phyloP scores from a whole-genome alignment of 2,329 filamentous ascomycete species.

The Apiospora marii region DNA sequence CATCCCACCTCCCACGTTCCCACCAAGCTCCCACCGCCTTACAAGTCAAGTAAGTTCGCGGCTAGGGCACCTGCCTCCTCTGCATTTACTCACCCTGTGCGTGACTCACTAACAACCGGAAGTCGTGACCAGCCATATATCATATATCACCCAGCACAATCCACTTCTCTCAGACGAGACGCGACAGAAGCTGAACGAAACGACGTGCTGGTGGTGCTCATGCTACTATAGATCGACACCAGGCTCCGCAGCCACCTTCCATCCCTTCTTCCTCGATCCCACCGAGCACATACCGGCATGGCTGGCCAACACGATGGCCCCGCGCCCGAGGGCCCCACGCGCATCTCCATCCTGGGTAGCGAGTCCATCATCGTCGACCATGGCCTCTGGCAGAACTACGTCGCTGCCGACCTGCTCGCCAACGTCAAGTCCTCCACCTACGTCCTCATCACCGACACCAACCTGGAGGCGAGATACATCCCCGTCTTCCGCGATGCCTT shows the following conservation, averaged over 20 bases:
- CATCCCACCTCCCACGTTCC: constrained; percentile 4
- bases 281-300: constrained; percentile 16
- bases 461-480: constrained; percentile 82
- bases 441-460: constrained; percentile 95
- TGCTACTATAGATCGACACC: constrained; percentile 15
- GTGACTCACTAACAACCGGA: constrained; percentile 2
- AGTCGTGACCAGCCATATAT: background rate
- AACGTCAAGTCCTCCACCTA: constrained; percentile 88
- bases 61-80: background rate
- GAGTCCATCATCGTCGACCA: constrained; percentile 93
- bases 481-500: constrained; percentile 77
- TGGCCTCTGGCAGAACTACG: constrained; percentile 84
- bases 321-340: constrained; percentile 51
- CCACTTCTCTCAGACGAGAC: background rate
- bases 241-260: constrained; percentile 10
- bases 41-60: background rate
- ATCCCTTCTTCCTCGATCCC: constrained; percentile 15
- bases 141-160: background rate
- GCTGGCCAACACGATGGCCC: constrained; percentile 23
- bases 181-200: constrained; percentile 8
- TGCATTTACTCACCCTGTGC: constrained; percentile 6
- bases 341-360: constrained; percentile 84
- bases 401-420: constrained; percentile 80
- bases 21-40: constrained; percentile 7
- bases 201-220: constrained; percentile 16